Evolutionary conservation across 1,284 basidiomycete species (phyloP), one percentile per base, ranked within the genome.

Genomic region (Microbotryum intermedium): DNA sequence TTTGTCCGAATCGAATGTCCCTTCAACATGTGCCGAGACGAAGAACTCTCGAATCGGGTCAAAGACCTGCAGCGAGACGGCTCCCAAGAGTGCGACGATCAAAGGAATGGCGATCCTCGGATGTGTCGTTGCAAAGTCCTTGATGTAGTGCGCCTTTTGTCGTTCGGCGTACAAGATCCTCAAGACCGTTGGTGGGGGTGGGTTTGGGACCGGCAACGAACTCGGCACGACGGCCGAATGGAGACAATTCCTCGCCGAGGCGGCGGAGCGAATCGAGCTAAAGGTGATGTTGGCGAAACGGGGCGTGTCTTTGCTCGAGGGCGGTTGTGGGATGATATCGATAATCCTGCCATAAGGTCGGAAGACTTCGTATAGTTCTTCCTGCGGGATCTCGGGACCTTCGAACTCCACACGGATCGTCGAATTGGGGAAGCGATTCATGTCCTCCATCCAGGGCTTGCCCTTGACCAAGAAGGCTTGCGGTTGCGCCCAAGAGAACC

Each of bases 21-120:
- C 82, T 57, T 87, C 79, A 69, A 97, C 79, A 70, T 91, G 88
- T 25, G 82, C 84, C 76, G 90, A 81, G 0, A 97, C 83, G 78
- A 87, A 90, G 64, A 92, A 80, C 4, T 84, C 81, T 49, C 94
- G 84, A 39, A 98, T 83, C 1, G 92, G 92, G 72, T 97, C 91
- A 71, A 95, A 95, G 65, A 95, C 82, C 6, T 87, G 87, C 73
- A 94, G 95, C 29, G 88, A 90, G 52, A 97, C 72, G 2, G 86
- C 86, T 18, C 93, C 94, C 29, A 97, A 73, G 2, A 97, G 77
- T 75, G 97, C 94, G 49, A 91, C 82, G 1, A 93, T 62, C 13
- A 95, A 75, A 0, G 94, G 94, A 5, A 97, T 76, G 48, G 87
- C 83, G 59, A 97, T 87, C 65, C 83, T 83, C 0, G 94, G 94